Evolutionary conservation across 2,329 filamentous ascomycete genomes (phyloP).

Genomic region (Rhytidhysteron rufulum): DNA sequence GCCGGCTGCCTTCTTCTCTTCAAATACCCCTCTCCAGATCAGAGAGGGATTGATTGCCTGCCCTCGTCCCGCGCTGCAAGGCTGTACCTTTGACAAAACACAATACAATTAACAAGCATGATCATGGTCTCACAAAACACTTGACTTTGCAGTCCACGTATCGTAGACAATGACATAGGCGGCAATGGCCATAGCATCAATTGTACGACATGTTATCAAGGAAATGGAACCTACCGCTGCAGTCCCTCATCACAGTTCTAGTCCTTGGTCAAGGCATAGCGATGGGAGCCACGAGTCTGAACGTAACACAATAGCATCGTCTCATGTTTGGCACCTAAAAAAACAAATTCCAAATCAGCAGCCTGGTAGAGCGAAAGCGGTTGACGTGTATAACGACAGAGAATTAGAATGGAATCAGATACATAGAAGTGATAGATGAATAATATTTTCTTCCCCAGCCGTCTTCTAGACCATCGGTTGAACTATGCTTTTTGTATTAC

Average conservation of each 20-base stretch:
- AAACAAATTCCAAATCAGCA: constrained; percentile 8
- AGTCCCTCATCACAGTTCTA: constrained; percentile 2
- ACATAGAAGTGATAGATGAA: constrained; percentile 45
- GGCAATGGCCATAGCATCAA: constrained; percentile 5
- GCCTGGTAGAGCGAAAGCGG: not conserved
- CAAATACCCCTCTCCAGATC: constrained; percentile 9
- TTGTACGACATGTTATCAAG: constrained; percentile 4
- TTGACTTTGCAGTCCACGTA: not conserved
- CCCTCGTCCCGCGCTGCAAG: constrained; percentile 6
- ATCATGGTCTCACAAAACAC: constrained; percentile 19
- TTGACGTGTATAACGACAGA: not conserved
- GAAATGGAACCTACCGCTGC: constrained; percentile 4
- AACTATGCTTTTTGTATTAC: constrained; percentile 40
- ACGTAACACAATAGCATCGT: constrained; percentile 4
- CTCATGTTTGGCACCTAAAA: constrained; percentile 4
- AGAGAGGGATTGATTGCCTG: constrained; percentile 10
- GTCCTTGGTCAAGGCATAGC: constrained; percentile 3
- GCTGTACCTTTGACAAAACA: constrained; percentile 19
- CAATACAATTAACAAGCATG: constrained; percentile 14
- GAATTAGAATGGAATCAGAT: constrained; percentile 21
- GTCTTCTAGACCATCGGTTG: constrained; percentile 36
- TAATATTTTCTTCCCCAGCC: constrained; percentile 37
- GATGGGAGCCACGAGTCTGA: constrained; percentile 12
- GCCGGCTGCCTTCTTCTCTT: constrained; percentile 9
- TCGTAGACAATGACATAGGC: constrained; percentile 15